phyloP scores from a whole-genome alignment of 306 rosid species.

The Vigna hirtella region DNA sequence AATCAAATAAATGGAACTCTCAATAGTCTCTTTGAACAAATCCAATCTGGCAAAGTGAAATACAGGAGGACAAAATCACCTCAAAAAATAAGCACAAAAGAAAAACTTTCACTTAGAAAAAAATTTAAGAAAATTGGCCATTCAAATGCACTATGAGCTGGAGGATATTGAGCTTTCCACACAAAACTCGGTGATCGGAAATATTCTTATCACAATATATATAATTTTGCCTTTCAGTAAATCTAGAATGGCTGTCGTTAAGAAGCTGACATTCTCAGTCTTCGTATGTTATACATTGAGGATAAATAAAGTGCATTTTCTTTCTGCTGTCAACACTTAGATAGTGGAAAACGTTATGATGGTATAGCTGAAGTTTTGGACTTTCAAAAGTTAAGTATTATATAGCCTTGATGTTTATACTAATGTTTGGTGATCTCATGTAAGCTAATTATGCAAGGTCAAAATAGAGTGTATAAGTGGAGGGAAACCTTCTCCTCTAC shows the following conservation, averaged over 20 bases:
- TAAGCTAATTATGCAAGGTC: no score
- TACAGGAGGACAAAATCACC: neutral
- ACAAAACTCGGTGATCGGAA: neutral
- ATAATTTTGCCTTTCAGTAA: no score
- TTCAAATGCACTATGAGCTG: neutral
- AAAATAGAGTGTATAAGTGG: no score
- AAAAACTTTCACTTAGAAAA: neutral
- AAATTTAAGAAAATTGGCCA: neutral
- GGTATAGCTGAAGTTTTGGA: constrained; percentile 2
- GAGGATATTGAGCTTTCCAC: neutral
- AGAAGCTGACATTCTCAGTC: no score
- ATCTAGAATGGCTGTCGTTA: no score
- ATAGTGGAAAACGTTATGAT: neutral
- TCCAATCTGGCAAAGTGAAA: neutral
- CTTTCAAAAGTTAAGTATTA: neutral
- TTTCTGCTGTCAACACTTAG: neutral
- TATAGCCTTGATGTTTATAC: neutral
- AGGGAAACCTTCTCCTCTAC: no score
- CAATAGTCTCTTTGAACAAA: neutral
- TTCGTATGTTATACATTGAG: no score
- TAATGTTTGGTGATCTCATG: neutral
- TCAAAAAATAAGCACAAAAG: neutral
- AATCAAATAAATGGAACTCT: constrained; percentile 34
- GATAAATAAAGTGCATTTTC: neutral
- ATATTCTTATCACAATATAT: no score